Percentiles rank a stretch among this genome's conserved stretches.
phyloP scores from a whole-genome alignment of 768 basidiomycete species.

The Hygrophorus russula region DNA sequence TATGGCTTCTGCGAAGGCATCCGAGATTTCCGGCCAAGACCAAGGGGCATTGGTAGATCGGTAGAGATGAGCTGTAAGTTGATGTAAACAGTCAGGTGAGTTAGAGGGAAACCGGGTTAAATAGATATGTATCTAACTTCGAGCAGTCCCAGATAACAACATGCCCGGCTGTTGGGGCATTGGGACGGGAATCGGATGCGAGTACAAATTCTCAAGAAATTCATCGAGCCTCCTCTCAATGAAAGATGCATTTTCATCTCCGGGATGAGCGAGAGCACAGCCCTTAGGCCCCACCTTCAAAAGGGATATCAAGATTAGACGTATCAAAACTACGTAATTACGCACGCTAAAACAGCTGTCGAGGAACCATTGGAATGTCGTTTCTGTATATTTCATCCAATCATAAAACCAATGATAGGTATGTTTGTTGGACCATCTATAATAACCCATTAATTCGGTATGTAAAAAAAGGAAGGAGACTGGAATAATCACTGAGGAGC shows the following conservation, averaged over 20 bases:
- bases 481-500: constrained; percentile 5
- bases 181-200: not conserved
- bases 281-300: not conserved
- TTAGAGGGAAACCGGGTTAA: not conserved
- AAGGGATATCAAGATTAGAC: not conserved
- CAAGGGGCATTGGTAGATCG: not conserved
- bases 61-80: not conserved
- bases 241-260: not conserved
- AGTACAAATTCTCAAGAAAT: not conserved
- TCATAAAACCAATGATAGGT: constrained; percentile 8
- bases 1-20: not conserved
- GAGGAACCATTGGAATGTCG: not conserved
- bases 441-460: not conserved
- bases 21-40: not conserved
- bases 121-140: not conserved
- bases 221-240: not conserved
- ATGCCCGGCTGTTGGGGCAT: not conserved
- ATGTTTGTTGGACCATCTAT: constrained; percentile 9
- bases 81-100: not conserved
- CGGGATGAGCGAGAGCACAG: not conserved
- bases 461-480: not conserved
- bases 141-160: not conserved
- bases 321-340: not conserved
- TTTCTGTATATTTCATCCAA: constrained; percentile 9
- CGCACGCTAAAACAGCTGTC: not conserved